Base-by-base conservation (phyloP, 2,329 filamentous ascomycete species). In the Juglanconis juglandina region DNA sequence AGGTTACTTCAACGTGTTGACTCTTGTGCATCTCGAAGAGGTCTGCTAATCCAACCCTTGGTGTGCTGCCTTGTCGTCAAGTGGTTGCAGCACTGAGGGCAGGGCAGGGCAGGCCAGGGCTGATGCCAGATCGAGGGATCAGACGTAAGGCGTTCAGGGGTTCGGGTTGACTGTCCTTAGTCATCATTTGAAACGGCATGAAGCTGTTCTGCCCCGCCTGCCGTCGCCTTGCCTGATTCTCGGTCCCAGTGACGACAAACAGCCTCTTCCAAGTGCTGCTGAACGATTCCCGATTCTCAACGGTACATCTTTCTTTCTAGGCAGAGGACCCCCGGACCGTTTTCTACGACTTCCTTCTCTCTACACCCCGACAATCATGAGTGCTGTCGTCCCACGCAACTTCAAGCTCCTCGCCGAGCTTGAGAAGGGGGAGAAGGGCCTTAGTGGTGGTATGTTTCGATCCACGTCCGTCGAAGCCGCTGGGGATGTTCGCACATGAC, bases 351-450 rank as follows among this genome's bases (percentile, higher is more conserved):
- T 7, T 46, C 14, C 14, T 24, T 46, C 14, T 24, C 42, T 30
- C 14, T 14, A 24, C 17, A 7, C 33, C 11, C 10, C 55, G 39
- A 17, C 35, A 32, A 69, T n/a, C 39, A 75, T 75, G 72, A 33
- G 46, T 48, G 69, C 71, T 58, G 70, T 69, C 37, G 86, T 99
- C 60, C 95, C 95, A 64, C 87, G 95, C 74, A 98, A 98, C 80
- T 99, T 99, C 75, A 89, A 94, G 72, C 86, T 99, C 67, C 83
- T 99, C 60, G 95, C 97, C 76, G 95, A 99, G 86, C 84, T 99
- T 24, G 95, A 99, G 81, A 98, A 98, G 81, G 95, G 95, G 71
- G 95, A 99, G 81, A 99, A 99, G 78, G 95, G 95, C 64, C 84
- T 95, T 65, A 94, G 95, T 71, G 92, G 94, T 75, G 91, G 92